These are phyloP conservation scores for Gardenia jasminoides DNA, from an alignment of 257 asterid species.

Conservation along the genomic window DNA sequence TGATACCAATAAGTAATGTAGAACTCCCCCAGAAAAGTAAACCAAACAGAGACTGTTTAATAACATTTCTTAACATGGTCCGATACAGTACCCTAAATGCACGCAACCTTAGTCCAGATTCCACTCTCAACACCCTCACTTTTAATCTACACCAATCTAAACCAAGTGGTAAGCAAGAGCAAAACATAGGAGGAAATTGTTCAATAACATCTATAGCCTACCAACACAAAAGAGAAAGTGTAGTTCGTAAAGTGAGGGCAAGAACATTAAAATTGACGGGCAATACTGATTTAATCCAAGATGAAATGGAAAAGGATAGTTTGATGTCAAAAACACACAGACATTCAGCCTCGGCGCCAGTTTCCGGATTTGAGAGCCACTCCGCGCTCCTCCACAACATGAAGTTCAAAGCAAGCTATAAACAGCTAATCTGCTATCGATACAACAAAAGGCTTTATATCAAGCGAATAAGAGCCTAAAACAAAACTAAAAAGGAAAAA, in stretches of 20 bases:
- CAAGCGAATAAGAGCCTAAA: neutral
- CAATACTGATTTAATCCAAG: neutral
- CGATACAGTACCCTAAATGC: too few relatives aligned
- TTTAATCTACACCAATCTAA: neutral
- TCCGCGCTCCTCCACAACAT: neutral
- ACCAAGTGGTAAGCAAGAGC: neutral
- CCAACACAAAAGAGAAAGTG: too few relatives aligned
- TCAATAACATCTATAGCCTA: too few relatives aligned
- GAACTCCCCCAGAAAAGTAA: too few relatives aligned
- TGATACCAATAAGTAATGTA: too few relatives aligned
- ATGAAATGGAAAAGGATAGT: neutral
- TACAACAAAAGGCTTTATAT: neutral
- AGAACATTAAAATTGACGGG: neutral
- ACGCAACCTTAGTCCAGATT: neutral
- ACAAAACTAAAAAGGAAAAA: neutral
- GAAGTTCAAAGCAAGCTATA: neutral
- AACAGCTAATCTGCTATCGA: neutral
- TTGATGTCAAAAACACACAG: neutral
- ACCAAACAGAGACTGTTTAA: neutral
- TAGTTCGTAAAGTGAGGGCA: too few relatives aligned
- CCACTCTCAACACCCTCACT: neutral
- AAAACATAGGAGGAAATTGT: too few relatives aligned
- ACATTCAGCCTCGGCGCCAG: neutral
- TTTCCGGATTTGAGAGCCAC: neutral
- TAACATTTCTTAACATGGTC: neutral